These are phyloP conservation scores for Dalbergia oliveri DNA, from an alignment of 306 rosid genomes.

Conservation along the genomic window DNA sequence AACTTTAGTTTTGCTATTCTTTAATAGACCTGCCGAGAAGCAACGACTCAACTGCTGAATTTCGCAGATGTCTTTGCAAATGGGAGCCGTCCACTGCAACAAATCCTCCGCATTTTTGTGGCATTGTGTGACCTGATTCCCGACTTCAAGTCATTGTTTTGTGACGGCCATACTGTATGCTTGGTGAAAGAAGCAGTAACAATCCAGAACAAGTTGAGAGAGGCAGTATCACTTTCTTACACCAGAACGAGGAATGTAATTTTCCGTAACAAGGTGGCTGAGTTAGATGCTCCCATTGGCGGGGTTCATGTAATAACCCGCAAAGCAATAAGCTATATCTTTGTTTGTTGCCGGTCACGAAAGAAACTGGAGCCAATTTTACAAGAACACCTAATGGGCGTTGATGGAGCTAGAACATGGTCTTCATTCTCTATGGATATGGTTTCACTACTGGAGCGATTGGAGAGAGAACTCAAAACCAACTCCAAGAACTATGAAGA, in stretches of 20 bases:
- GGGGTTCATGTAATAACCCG: neutral
- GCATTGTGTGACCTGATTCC: slow-evolving; percentile 63
- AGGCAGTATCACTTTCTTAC: neutral
- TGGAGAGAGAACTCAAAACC: slow-evolving; percentile 72
- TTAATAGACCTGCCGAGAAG: slow-evolving; percentile 62
- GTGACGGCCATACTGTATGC: slow-evolving; percentile 53
- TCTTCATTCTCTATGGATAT: slow-evolving; percentile 61
- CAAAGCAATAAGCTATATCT: neutral
- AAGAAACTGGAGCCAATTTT: slow-evolving; percentile 2
- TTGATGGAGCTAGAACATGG: slow-evolving; percentile 15
- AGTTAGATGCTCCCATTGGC: slow-evolving; percentile 35
- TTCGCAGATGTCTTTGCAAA: slow-evolving; percentile 65
- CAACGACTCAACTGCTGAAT: slow-evolving; percentile 63
- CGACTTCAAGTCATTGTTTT: slow-evolving; percentile 59
- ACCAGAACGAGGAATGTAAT: slow-evolving; percentile 51
- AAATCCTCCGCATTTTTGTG: slow-evolving; percentile 67
- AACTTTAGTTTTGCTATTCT: no score
- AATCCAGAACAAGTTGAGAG: neutral
- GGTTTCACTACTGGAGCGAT: slow-evolving; percentile 65
- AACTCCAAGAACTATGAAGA: slow-evolving; percentile 69
- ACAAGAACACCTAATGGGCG: slow-evolving; percentile 43
- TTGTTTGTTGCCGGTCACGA: neutral
- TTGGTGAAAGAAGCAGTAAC: neutral
- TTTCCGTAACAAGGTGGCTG: neutral
- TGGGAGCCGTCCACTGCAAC: slow-evolving; percentile 66